Percentiles rank a stretch among this genome's conserved stretches.
Evolutionary conservation across 371 early-diverging fungal species (phyloP).

Genomic region (Batkoa obscura): DNA sequence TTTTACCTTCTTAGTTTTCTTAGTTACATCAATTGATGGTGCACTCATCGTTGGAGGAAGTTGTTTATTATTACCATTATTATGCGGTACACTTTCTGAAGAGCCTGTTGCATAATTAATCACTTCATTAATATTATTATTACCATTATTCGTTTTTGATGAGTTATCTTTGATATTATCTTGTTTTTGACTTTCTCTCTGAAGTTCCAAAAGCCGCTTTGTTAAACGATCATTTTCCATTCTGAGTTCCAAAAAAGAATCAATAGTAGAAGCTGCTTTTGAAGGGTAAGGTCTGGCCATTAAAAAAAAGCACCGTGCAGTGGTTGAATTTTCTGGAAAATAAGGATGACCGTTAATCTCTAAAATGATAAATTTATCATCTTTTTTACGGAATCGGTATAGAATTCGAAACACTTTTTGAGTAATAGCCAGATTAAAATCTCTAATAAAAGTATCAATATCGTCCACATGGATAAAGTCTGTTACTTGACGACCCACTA

Average conservation of each 20-base stretch:
- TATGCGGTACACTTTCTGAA: too few species aligned
- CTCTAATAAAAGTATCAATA: conserved; percentile 23
- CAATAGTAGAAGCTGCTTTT: conserved; percentile 21
- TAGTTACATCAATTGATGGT: neutral
- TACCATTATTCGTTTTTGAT: neutral
- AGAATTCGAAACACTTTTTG: conserved; percentile 19
- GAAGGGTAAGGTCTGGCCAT: conserved; percentile 28
- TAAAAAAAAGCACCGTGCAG: conserved; percentile 21
- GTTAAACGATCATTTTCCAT: conserved; percentile 28
- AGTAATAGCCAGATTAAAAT: conserved; percentile 22
- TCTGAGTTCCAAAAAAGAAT: conserved; percentile 29
- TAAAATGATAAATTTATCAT: conserved; percentile 21
- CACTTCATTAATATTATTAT: neutral
- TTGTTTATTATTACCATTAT: too few species aligned
- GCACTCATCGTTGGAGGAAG: too few species aligned
- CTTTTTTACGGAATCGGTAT: conserved; percentile 28
- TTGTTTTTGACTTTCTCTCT: neutral
- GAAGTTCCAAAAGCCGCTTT: conserved; percentile 15
- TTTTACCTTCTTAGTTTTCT: neutral
- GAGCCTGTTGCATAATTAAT: too few species aligned
- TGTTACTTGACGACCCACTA: conserved; percentile 24
- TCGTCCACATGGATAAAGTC: conserved; percentile 40
- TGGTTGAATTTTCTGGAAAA: conserved; percentile 13
- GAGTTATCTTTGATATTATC: conserved; percentile 1
- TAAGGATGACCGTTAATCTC: conserved; percentile 27